Evolutionary conservation across 345 rosid genomes (phyloP).

Genomic region (Eucalyptus guilfoylei): DNA sequence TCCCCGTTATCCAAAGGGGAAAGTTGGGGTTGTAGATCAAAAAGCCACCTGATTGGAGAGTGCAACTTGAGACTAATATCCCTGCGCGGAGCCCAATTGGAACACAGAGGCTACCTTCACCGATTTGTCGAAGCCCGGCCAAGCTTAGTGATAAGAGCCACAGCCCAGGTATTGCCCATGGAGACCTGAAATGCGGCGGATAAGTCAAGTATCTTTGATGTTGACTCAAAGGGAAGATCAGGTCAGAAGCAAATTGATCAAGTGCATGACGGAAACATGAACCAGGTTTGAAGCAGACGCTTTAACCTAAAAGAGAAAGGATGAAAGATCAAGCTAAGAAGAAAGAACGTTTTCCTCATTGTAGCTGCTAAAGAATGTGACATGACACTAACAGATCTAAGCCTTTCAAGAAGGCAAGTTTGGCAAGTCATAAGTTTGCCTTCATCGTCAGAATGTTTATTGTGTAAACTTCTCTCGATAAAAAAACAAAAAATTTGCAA

Average conservation of each 20-base stretch:
- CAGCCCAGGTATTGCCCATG: conserved; percentile 47
- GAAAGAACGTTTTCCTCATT: not conserved
- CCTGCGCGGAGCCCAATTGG: conserved; percentile 72
- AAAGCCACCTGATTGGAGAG: conserved; percentile 57
- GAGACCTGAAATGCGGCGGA: conserved; percentile 32
- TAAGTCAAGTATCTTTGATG: not conserved
- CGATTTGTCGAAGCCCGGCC: conserved; percentile 47
- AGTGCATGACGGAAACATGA: not conserved
- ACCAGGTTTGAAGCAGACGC: not conserved
- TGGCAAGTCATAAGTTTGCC: too few species aligned
- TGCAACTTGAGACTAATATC: conserved; percentile 48
- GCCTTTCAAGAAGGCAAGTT: too few species aligned
- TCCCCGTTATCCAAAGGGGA: conserved; percentile 58
- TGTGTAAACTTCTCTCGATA: too few species aligned
- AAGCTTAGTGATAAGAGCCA: conserved; percentile 72
- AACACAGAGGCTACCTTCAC: conserved; percentile 47
- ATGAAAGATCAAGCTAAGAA: not conserved
- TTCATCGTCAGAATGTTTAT: too few species aligned
- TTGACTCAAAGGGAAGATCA: not conserved
- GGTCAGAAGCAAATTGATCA: not conserved
- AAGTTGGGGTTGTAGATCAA: conserved; percentile 21
- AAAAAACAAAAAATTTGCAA: too few species aligned
- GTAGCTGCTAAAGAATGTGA: not conserved
- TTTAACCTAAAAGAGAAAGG: not conserved
- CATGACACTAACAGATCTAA: not conserved